Base-by-base conservation (phyloP, 164 flowering plant species). In the Euptelea pleiosperma region DNA sequence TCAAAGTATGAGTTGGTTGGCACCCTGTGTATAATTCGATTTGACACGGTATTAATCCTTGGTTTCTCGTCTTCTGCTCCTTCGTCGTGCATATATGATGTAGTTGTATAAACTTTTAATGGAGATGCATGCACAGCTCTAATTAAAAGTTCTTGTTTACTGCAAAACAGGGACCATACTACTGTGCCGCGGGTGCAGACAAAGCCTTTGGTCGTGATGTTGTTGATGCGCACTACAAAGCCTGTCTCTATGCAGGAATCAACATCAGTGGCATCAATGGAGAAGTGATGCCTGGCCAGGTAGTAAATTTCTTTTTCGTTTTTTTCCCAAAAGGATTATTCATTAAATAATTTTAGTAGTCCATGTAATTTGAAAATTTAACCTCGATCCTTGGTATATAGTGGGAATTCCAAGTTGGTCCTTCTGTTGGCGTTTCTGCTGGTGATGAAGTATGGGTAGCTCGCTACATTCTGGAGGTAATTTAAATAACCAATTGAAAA, bases 361-460 rank as follows among this genome's bases (percentile, higher is more conserved):
- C n/a, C n/a, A n/a, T n/a, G n/a, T n/a, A n/a, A n/a, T n/a, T n/a
- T n/a, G n/a, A n/a, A n/a, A n/a, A n/a, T n/a, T n/a, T n/a, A n/a
- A n/a, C n/a, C n/a, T n/a, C n/a, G 8, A 1, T 54, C 30, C 8
- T 4, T 41, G 0, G 28, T 62, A 6, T 53, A 14, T 67, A 91
- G 95, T 91, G 98, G 98, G 98, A 91, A 50, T 91, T 78, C 45
- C 98, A 91, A 82, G 91, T 91, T 63, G 95, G 95, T 16, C 97
- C 97, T 24, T 16, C 89, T 8, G 82, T 84, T 40, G 97, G 95
- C 19, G 84, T 90, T 62, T 79, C 95, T 28, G 91, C 97, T 11
- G 93, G 73, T 21, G 97, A 90, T 64, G 85, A 87, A 55, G 1
- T 87, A 43, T 90, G 97, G 97, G 78, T 72, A 25, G 82, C 97